Conservation (phyloP, 2,329 filamentous ascomycete species). For the Chaetomium globosum region DNA sequence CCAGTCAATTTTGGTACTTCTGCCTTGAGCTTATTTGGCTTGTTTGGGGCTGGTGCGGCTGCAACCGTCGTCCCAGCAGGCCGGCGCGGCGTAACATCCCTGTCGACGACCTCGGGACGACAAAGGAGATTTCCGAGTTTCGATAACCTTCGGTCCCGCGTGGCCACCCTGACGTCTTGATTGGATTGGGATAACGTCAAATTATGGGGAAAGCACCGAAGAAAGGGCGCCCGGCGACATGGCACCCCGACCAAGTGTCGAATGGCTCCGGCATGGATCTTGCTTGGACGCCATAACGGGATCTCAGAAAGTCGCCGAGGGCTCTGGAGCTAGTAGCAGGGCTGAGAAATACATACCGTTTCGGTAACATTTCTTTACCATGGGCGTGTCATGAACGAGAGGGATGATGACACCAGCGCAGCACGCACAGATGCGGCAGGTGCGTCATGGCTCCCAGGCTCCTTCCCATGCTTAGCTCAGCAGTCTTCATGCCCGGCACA, state of each 20-base stretch:
- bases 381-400: not conserved
- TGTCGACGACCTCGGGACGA: not conserved
- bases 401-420: no score
- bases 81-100: not conserved
- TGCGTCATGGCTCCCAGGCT: not conserved
- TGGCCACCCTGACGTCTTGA: not conserved
- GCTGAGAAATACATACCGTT: not conserved
- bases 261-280: not conserved
- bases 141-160: conserved; percentile 13
- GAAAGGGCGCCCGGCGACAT: not conserved
- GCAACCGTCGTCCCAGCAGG: conserved; percentile 3
- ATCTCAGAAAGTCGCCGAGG: not conserved
- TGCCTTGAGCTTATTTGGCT: not conserved
- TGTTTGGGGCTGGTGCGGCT: conserved; percentile 11
- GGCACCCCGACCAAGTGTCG: not conserved
- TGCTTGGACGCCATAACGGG: not conserved
- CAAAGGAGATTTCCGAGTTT: conserved; percentile 14
- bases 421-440: not conserved
- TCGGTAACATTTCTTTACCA: not conserved
- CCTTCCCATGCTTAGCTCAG: no score
- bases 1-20: conserved; percentile 1
- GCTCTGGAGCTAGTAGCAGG: no score
- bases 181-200: conserved; percentile 8
- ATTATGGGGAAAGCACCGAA: not conserved
- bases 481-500: no score